Conservation (phyloP, 1,139 yeast genomes). For the Kodamaea ohmeri region DNA sequence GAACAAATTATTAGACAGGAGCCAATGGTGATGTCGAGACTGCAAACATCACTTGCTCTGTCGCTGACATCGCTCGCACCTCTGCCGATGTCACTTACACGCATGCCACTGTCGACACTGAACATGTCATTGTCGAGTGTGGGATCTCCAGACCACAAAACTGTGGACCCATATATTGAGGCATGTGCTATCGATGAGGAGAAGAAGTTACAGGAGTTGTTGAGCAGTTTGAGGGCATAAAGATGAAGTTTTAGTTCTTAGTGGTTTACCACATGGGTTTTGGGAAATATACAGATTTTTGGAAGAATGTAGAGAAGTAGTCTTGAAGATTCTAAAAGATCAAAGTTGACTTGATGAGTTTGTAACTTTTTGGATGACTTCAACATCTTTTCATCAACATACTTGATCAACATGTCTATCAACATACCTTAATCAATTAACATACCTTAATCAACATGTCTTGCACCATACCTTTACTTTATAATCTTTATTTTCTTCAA, state of each 20-base stretch:
- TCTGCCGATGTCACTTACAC: background rate
- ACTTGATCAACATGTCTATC: no score
- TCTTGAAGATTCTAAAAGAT: no score
- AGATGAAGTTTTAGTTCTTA: background rate
- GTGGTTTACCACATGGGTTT: background rate
- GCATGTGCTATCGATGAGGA: slow-evolving; percentile 43
- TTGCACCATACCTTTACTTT: background rate
- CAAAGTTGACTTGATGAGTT: no score
- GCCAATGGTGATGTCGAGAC: no score
- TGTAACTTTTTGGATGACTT: no score
- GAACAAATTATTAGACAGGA: no score
- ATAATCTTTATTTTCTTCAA: no score
- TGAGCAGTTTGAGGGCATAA: slow-evolving; percentile 14
- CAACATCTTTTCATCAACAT: background rate
- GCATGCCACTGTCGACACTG: slow-evolving; percentile 18
- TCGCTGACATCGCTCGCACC: background rate
- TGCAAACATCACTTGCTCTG: no score
- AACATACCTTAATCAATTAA: no score
- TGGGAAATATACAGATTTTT: background rate
- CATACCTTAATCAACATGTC: background rate
- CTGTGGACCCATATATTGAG: slow-evolving; percentile 41
- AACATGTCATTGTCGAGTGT: slow-evolving; percentile 10
- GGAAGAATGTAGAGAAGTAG: background rate
- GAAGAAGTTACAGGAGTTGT: slow-evolving; percentile 36
- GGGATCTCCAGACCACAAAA: slow-evolving; percentile 15